These are phyloP conservation scores for Ustanciosporium gigantosporum DNA, from an alignment of 1,284 basidiomycete species.

Conservation along the genomic window DNA sequence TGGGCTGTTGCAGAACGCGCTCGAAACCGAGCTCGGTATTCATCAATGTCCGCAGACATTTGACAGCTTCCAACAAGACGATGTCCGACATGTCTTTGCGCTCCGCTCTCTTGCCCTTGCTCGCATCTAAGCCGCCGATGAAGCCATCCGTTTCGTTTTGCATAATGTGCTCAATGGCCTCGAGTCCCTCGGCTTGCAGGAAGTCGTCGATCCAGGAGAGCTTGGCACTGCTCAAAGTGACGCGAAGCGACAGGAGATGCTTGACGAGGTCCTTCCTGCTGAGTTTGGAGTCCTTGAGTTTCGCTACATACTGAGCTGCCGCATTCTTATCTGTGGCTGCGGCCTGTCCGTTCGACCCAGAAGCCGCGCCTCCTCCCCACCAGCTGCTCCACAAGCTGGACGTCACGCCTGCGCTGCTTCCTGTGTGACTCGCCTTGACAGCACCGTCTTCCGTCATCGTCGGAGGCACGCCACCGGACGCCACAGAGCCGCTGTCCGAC, in stretches of 20 bases:
- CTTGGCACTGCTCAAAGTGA: slow-evolving; percentile 81
- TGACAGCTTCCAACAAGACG: slow-evolving; percentile 64
- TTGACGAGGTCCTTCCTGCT: slow-evolving; percentile 65
- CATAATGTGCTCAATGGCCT: slow-evolving; percentile 61
- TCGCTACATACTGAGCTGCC: slow-evolving; percentile 13
- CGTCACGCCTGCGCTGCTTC: slow-evolving; percentile 33
- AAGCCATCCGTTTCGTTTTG: slow-evolving; percentile 33
- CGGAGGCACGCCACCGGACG: slow-evolving; percentile 10
- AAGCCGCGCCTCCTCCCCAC: slow-evolving; percentile 39
- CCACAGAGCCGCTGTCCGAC: slow-evolving; percentile 22
- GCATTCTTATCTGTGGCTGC: slow-evolving; percentile 12
- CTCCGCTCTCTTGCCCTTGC: slow-evolving; percentile 14
- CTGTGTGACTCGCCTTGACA: slow-evolving; percentile 27
- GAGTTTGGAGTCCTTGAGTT: slow-evolving; percentile 26
- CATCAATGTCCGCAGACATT: slow-evolving; percentile 77
- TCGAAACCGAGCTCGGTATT: slow-evolving; percentile 83
- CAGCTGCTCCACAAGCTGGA: slow-evolving; percentile 45
- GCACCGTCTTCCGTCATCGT: slow-evolving; percentile 10
- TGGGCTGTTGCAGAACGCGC: slow-evolving; percentile 70
- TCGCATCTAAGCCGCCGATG: slow-evolving; percentile 7
- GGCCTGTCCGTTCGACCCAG: slow-evolving; percentile 2
- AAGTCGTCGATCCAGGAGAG: slow-evolving; percentile 79
- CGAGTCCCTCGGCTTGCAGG: slow-evolving; percentile 70
- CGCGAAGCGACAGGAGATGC: slow-evolving; percentile 79
- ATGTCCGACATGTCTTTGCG: slow-evolving; percentile 50